Base-by-base conservation (phyloP, 2,329 filamentous ascomycete genomes). In the Neodidymelliopsis sp. region DNA sequence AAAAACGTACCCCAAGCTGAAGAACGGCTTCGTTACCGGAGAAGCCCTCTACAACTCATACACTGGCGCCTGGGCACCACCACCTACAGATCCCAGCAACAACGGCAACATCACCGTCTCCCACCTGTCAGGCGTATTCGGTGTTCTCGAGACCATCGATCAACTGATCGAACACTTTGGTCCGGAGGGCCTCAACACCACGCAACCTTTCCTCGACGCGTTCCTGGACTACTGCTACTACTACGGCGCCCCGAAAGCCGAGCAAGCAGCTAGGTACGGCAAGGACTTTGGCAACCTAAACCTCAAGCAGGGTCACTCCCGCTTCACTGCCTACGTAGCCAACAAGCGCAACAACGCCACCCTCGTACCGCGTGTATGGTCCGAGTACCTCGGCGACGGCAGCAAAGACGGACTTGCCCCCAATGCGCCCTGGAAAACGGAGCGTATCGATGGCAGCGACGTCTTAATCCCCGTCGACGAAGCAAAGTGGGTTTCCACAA, bases 161-260 rank as follows among this genome's bases (percentile, higher is more conserved):
- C 82, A 86, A 53, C 57, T 84, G 1, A 70, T 81, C 2, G 76
- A 82, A 34, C 78, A 81, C 59, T 77, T 63, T n/a, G 62, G 62
- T 5, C 3, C 41, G 1, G 40, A 52, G 9, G 42, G 75, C 11
- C 76, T 73, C 2, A 70, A 74, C 1, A 74, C 78, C 2, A 80
- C 82, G 0, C 57, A 72, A 7, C 76, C 76, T 0, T 84, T 86
- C 62, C 73, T 79, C 37, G 65, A 78, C 6, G 81, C 77, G 0
- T 86, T 82, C 78, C 68, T 84, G 1, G 83, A 85, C 38, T 86
- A 86, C 67, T 83, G 81, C 60, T 80, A 79, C 62, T 84, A 83
- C 66, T 86, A 82, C 57, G 73, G 75, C 7, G 82, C 81, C 0
- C 59, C 74, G 0, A 65, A 68, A 0, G 75, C 69, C 0, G 81